Evolutionary conservation across 805 yeast genomes (phyloP).

Genomic region (Suhomyces kilbournensis): DNA sequence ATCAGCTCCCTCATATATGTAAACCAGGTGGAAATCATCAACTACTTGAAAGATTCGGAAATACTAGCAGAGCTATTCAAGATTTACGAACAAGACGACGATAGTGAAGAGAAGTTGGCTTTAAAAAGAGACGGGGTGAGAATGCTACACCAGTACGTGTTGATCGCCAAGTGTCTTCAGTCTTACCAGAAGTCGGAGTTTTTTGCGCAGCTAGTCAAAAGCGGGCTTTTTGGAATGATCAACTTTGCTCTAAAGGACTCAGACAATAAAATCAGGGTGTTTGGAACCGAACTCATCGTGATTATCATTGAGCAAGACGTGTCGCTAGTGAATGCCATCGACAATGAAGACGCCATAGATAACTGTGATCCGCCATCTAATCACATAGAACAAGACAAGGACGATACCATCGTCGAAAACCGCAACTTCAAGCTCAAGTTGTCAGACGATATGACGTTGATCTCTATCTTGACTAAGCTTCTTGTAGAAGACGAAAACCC

Average conservation of each 20-base stretch:
- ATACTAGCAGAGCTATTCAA: slow-evolving; percentile 57
- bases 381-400: slow-evolving; percentile 12
- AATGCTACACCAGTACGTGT: slow-evolving; percentile 75
- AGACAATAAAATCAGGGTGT: slow-evolving; percentile 48
- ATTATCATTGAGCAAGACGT: slow-evolving; percentile 84
- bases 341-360: slow-evolving; percentile 12
- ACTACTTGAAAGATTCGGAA: slow-evolving; percentile 49
- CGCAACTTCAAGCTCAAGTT: slow-evolving; percentile 28
- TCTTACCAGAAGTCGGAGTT: slow-evolving; percentile 61
- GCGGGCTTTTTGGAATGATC: slow-evolving; percentile 69
- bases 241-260: slow-evolving; percentile 65
- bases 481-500: slow-evolving; percentile 60
- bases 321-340: slow-evolving; percentile 47
- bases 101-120: slow-evolving; percentile 3
- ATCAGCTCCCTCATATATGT: slow-evolving; percentile 64
- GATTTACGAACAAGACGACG: slow-evolving; percentile 42
- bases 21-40: slow-evolving; percentile 67
- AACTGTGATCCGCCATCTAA: slow-evolving; percentile 6
- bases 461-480: slow-evolving; percentile 54
- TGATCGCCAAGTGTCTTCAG: slow-evolving; percentile 67
- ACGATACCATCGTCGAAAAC: slow-evolving; percentile 12
- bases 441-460: slow-evolving; percentile 57
- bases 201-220: slow-evolving; percentile 58
- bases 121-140: slow-evolving; percentile 64
- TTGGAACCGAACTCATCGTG: slow-evolving; percentile 79